These are phyloP conservation scores for Boletus sp. DNA, from an alignment of 768 basidiomycete species.

Conservation along the genomic window DNA sequence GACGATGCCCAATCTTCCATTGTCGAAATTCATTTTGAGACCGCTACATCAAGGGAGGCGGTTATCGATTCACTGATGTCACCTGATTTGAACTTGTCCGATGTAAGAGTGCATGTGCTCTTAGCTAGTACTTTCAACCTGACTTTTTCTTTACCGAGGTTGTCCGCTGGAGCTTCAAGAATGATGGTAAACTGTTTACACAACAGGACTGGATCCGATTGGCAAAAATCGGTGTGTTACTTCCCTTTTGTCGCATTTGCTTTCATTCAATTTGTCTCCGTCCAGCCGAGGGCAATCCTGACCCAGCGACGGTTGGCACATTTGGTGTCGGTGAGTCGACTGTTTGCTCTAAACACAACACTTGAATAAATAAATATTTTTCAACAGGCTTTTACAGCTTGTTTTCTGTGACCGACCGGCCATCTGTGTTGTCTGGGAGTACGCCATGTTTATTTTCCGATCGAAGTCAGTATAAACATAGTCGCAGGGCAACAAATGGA, in stretches of 20 bases:
- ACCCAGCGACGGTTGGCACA: slow-evolving; percentile 94
- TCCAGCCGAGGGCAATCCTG: slow-evolving; percentile 89
- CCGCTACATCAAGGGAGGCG: slow-evolving; percentile 37
- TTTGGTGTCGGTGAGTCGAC: slow-evolving; percentile 71
- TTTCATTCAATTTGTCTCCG: not conserved
- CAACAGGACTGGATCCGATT: slow-evolving; percentile 85
- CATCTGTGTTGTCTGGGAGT: slow-evolving; percentile 74
- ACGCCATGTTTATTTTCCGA: slow-evolving; percentile 14
- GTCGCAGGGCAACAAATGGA: slow-evolving; percentile 77
- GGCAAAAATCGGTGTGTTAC: slow-evolving; percentile 74
- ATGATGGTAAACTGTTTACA: slow-evolving; percentile 79
- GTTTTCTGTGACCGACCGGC: slow-evolving; percentile 77
- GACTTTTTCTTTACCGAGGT: slow-evolving; percentile 44
- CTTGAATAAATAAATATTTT: not conserved
- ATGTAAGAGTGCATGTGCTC: slow-evolving; percentile 45
- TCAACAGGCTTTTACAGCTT: slow-evolving; percentile 63
- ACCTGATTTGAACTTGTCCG: slow-evolving; percentile 60
- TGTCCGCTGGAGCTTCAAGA: slow-evolving; percentile 77
- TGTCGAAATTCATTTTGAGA: slow-evolving; percentile 79
- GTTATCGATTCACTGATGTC: slow-evolving; percentile 24
- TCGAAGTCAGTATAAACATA: not conserved
- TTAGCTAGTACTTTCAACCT: too few relatives aligned
- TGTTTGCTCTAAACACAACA: not conserved
- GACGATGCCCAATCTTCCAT: slow-evolving; percentile 77
- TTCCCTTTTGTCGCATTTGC: not conserved